Percentiles rank a stretch among this genome's conserved stretches.
These are phyloP conservation scores for Penicillium steckii DNA, from an alignment of 495 filamentous ascomycete species.

Conservation along the genomic window DNA sequence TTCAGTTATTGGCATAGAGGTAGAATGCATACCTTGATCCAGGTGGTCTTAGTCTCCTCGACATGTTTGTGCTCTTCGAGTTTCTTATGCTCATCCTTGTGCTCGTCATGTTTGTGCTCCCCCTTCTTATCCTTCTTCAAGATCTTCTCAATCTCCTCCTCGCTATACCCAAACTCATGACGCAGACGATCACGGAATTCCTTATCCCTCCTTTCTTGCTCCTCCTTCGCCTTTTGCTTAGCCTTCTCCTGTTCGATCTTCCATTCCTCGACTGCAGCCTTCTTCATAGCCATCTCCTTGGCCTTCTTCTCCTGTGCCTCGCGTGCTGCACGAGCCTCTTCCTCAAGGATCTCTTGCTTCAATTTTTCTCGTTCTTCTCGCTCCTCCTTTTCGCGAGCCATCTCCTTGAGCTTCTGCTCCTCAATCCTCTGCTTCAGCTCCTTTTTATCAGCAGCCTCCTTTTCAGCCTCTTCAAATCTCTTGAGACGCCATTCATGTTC, in stretches of 20 bases:
- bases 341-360: conserved; percentile 36
- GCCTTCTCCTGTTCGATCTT: conserved; percentile 48
- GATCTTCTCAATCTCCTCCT: conserved; percentile 54
- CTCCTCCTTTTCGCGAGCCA: conserved; percentile 42
- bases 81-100: conserved; percentile 49
- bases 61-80: conserved; percentile 46
- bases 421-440: conserved; percentile 23
- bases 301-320: conserved; percentile 42
- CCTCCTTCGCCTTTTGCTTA: background rate
- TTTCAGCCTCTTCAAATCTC: conserved; percentile 31
- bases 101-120: conserved; percentile 49
- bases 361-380: conserved; percentile 42
- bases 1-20: background rate
- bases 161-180: conserved; percentile 37
- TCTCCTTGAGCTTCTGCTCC: conserved; percentile 25
- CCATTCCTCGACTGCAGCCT: conserved; percentile 54
- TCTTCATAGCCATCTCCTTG: conserved; percentile 50
- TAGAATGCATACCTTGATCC: conserved; percentile 46
- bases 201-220: conserved; percentile 40
- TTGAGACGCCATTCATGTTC: conserved; percentile 30
- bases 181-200: conserved; percentile 44
- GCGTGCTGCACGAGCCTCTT: conserved; percentile 29
- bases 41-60: conserved; percentile 51
- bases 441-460: conserved; percentile 29
- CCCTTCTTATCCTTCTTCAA: conserved; percentile 53